Evolutionary conservation across 331 rosid genomes (phyloP).

Genomic region (Acacia concinna): DNA sequence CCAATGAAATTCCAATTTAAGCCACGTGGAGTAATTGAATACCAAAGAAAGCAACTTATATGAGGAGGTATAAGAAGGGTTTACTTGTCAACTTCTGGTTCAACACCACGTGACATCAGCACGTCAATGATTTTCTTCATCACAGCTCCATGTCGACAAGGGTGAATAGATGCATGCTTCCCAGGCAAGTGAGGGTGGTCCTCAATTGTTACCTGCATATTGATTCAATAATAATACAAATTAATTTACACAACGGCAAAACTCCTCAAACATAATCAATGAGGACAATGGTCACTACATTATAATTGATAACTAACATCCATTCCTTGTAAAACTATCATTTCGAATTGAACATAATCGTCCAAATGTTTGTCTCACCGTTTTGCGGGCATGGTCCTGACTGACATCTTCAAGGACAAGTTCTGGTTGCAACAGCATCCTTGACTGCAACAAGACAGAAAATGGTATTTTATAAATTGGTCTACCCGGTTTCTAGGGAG

Average conservation of each 20-base stretch:
- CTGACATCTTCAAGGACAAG: slow-evolving; percentile 95
- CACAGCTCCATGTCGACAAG: slow-evolving; percentile 95
- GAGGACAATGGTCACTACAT: background rate
- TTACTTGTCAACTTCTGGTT: slow-evolving; percentile 98
- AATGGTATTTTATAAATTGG: slow-evolving; percentile 10
- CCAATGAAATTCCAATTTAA: background rate
- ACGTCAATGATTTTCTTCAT: slow-evolving; percentile 98
- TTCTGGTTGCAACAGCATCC: slow-evolving; percentile 91
- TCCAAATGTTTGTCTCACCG: slow-evolving; percentile 54
- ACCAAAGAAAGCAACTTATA: slow-evolving; percentile 13
- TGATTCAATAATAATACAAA: slow-evolving; percentile 15
- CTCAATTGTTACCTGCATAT: slow-evolving; percentile 83
- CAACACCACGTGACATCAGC: slow-evolving; percentile 92
- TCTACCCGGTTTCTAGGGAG: background rate
- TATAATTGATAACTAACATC: background rate
- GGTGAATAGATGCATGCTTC: slow-evolving; percentile 98
- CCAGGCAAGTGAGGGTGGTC: slow-evolving; percentile 97
- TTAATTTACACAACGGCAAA: background rate
- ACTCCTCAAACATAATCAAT: background rate
- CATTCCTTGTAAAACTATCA: background rate
- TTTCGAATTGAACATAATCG: slow-evolving; percentile 7
- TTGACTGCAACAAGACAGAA: slow-evolving; percentile 53
- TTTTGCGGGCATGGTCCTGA: slow-evolving; percentile 96
- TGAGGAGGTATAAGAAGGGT: slow-evolving; percentile 3
- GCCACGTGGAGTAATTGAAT: background rate